A percentile compares a stretch with the other conserved stretches of the same genome.
phyloP scores from a whole-genome alignment of 2,329 filamentous ascomycete species.

The Macrophomina pseudophaseolina region DNA sequence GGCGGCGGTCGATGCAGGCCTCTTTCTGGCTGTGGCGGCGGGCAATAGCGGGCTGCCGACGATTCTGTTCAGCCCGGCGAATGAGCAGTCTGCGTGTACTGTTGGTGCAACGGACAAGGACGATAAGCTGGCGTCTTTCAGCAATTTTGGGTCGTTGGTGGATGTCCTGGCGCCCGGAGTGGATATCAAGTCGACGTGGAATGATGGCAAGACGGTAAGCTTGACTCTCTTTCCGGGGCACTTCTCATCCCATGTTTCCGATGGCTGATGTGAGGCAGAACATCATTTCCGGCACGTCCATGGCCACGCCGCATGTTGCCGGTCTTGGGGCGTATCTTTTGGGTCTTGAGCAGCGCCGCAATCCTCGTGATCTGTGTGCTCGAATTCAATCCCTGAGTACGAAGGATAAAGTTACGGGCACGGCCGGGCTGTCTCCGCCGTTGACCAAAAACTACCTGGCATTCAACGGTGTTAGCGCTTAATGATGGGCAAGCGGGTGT shows the following conservation, averaged over 20 bases:
- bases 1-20: conserved; percentile 44
- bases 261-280: conserved; percentile 55
- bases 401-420: conserved; percentile 48
- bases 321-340: conserved; percentile 98
- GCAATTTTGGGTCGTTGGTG: conserved; percentile 57
- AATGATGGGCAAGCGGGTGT: not conserved
- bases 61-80: conserved; percentile 41
- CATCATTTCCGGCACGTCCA: conserved; percentile 98
- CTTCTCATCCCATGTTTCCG: not conserved
- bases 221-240: not conserved
- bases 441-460: conserved; percentile 60
- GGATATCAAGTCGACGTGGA: conserved; percentile 58
- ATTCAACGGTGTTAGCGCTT: conserved; percentile 55
- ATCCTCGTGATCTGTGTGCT: conserved; percentile 55
- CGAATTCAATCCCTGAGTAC: conserved; percentile 53
- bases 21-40: conserved; percentile 54
- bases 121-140: conserved; percentile 49
- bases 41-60: conserved; percentile 46
- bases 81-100: conserved; percentile 44
- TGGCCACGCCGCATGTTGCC: conserved; percentile 96
- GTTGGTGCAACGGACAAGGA: conserved; percentile 52
- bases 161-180: conserved; percentile 66
- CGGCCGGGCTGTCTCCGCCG: conserved; percentile 37
- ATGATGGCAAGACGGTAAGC: conserved; percentile 3
- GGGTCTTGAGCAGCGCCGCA: conserved; percentile 71